Base-by-base conservation (phyloP, 148 eudicot genomes). In the Chenopodium berlandieri region DNA sequence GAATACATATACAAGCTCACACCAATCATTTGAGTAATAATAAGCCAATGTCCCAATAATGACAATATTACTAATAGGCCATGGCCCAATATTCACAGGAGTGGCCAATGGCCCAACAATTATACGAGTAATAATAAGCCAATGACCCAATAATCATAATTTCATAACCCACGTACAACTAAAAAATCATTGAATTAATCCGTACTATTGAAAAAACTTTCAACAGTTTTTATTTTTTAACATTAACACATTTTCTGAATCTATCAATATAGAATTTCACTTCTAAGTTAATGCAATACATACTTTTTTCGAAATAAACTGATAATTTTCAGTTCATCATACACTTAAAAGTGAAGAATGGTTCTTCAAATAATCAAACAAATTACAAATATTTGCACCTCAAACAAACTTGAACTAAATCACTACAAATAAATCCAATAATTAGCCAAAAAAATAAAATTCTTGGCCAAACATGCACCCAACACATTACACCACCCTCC, bases 271-370 rank as follows among this genome's bases (percentile, higher is more conserved):
- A 34, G 27, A 62, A 34, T 34, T 77, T 77, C 69, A 71, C 74
- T 37, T 71, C 37, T 34, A 34, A 34, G 37, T 34, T 34, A 34
- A 34, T 34, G 37, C 4, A 34, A 34, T 34, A 34, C 37, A 3
- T 34, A 34, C 37, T 2, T 7, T 54, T 0, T 34, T 6, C 5
- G 12, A 77, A 77, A 40, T 77, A 34, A 34, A 34, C 40, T 34
- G 5, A 40, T 40, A 44, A 62, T 22, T 70, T 71, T n/a, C 47
- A 67, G 32, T 47, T 78, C 25, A 78, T 78, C 13, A 34, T 72
- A 79, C 76, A 80, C 19, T 79, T 56, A 52, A 12, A 70, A 79
- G 75, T 79, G 82, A 71, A 79, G 82, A 71, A 79, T 37, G 22
- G 12, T 34, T 32, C 27, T 75, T 66, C 75, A 66, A 47, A 19